A percentile compares a stretch with the other conserved stretches of the same genome.
These are phyloP conservation scores for Scutellaria galericulata DNA, from an alignment of 257 asterid genomes.

Conservation along the genomic window DNA sequence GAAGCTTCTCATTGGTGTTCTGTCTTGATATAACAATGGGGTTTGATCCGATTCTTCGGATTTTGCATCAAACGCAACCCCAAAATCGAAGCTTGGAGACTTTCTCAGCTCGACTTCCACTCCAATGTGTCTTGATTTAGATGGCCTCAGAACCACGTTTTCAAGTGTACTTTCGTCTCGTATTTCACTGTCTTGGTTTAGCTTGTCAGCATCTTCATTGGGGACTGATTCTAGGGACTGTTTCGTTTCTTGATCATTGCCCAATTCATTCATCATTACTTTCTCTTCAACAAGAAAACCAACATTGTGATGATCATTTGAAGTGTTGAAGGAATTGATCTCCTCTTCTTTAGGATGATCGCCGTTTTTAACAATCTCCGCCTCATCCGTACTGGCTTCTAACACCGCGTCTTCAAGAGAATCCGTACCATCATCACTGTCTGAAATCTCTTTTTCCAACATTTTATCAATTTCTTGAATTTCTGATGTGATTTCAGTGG, in stretches of 20 bases:
- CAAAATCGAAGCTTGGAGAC: constrained; percentile 76
- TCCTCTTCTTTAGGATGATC: constrained; percentile 34
- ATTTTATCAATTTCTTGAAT: constrained; percentile 38
- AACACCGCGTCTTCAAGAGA: constrained; percentile 20
- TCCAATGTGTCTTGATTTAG: constrained; percentile 31
- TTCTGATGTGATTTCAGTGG: constrained; percentile 27
- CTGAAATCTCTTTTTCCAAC: constrained; percentile 23
- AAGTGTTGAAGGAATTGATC: not conserved
- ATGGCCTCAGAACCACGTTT: constrained; percentile 29
- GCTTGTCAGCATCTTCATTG: too few relatives aligned
- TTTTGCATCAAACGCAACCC: constrained; percentile 46
- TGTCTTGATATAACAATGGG: constrained; percentile 62
- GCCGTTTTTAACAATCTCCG: constrained; percentile 25
- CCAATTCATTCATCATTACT: constrained; percentile 17
- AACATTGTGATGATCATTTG: constrained; percentile 27
- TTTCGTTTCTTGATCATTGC: constrained; percentile 5
- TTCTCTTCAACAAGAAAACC: constrained; percentile 23
- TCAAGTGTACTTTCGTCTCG: constrained; percentile 15
- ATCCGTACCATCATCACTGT: constrained; percentile 11
- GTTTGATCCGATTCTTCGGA: constrained; percentile 72
- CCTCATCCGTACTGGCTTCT: constrained; percentile 2
- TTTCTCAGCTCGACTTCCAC: constrained; percentile 44
- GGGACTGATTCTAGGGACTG: too few relatives aligned
- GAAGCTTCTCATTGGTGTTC: constrained; percentile 54
- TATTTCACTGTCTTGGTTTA: constrained; percentile 21